Conservation (phyloP, 495 filamentous ascomycete genomes). For the Hypoxylon lenormandii region DNA sequence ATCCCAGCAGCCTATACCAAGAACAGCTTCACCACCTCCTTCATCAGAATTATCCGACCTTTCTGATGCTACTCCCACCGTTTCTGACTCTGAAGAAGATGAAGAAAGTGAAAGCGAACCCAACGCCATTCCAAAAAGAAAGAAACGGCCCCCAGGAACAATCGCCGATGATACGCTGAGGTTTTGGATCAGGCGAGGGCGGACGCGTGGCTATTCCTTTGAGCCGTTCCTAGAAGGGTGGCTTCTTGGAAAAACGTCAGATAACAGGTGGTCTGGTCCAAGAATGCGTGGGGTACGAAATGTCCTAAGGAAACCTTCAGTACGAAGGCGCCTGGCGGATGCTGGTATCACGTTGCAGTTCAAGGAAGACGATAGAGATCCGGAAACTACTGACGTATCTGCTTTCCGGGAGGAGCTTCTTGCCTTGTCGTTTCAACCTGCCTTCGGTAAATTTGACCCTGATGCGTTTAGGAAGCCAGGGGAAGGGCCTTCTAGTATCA, state of each 20-base stretch:
- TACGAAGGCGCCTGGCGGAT: neutral
- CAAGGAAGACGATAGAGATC: neutral
- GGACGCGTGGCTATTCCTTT: too few relatives aligned
- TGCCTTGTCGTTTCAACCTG: neutral
- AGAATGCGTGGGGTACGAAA: neutral
- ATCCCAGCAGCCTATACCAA: neutral
- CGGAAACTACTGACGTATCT: neutral
- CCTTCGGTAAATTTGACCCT: neutral
- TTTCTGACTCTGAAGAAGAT: neutral
- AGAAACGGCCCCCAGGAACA: too few relatives aligned
- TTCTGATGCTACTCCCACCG: neutral
- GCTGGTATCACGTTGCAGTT: neutral
- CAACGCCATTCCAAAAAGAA: neutral
- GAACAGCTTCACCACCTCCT: neutral
- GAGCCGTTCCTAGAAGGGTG: neutral
- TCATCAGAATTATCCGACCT: constrained; percentile 5
- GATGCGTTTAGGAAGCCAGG: neutral
- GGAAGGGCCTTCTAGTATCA: neutral
- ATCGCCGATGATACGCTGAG: too few relatives aligned
- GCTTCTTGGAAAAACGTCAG: neutral
- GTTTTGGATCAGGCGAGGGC: too few relatives aligned
- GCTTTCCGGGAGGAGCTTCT: neutral
- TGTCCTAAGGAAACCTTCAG: neutral
- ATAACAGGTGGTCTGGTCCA: neutral
- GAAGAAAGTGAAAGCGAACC: neutral